phyloP scores from a whole-genome alignment of 1,139 yeast species.

The Kurtzmaniella natalensis region DNA sequence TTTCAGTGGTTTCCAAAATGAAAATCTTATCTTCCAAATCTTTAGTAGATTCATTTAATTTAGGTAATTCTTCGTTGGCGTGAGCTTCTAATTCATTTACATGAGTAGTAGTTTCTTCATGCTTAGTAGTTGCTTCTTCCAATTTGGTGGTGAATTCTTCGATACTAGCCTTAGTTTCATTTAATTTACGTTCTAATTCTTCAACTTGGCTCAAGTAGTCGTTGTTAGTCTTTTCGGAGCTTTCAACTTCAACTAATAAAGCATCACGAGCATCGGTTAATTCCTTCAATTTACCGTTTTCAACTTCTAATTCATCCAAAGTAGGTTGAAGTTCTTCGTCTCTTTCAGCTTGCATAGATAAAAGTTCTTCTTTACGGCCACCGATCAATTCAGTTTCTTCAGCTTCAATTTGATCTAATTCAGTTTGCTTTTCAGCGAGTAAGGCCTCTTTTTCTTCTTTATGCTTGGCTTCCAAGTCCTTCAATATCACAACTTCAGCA shows the following conservation, averaged over 20 bases:
- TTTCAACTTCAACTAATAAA: conserved; percentile 31
- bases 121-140: conserved; percentile 24
- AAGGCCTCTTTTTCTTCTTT: conserved; percentile 37
- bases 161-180: conserved; percentile 34
- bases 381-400: conserved; percentile 40
- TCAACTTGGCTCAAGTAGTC: conserved; percentile 33
- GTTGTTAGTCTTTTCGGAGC: conserved; percentile 27
- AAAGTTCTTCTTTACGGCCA: conserved; percentile 41
- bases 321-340: conserved; percentile 40
- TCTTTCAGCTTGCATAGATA: conserved; percentile 41
- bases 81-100: conserved; percentile 25
- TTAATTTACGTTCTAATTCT: conserved; percentile 34
- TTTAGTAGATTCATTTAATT: conserved; percentile 21
- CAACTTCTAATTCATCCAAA: conserved; percentile 37
- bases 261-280: conserved; percentile 37
- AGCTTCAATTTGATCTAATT: conserved; percentile 36
- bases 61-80: conserved; percentile 21
- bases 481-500: conserved; percentile 31
- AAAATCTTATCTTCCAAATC: conserved; percentile 31
- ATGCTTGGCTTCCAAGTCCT: conserved; percentile 27
- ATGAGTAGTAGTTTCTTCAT: conserved; percentile 31
- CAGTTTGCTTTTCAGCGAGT: conserved; percentile 34
- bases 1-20: conserved; percentile 27
- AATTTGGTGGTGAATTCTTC: conserved; percentile 31
- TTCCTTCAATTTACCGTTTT: conserved; percentile 34